Evolutionary conservation across 2,329 filamentous ascomycete species (phyloP).

Genomic region (Eurotiales sp.): DNA sequence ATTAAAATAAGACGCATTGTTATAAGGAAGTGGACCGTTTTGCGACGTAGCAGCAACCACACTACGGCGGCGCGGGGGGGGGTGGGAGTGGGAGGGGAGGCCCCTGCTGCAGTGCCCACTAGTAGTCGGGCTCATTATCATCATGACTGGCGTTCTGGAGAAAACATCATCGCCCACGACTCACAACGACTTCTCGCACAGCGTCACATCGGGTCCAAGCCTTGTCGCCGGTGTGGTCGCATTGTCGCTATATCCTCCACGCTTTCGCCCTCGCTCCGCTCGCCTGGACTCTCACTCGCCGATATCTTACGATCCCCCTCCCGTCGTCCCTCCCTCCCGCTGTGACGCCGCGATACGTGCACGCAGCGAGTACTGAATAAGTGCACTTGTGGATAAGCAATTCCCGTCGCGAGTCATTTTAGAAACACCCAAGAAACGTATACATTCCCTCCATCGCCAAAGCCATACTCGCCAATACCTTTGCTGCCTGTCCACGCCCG

Average conservation of each 20-base stretch:
- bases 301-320: neutral
- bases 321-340: neutral
- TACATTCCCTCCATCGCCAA: too few relatives aligned
- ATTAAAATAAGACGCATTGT: too few relatives aligned
- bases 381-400: neutral
- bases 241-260: slow-evolving; percentile 8
- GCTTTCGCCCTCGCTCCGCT: neutral
- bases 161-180: too few relatives aligned
- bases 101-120: too few relatives aligned
- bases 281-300: neutral
- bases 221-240: slow-evolving; percentile 15
- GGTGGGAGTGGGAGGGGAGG: too few relatives aligned
- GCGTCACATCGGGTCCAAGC: slow-evolving; percentile 17
- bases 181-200: slow-evolving; percentile 3
- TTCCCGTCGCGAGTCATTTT: too few relatives aligned
- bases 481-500: too few relatives aligned
- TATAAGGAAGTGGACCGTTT: too few relatives aligned
- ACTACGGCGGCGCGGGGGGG: too few relatives aligned
- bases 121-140: neutral
- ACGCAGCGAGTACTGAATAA: neutral
- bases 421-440: too few relatives aligned
- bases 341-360: neutral
- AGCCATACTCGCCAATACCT: too few relatives aligned
- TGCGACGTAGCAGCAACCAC: too few relatives aligned
- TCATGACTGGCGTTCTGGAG: neutral